Evolutionary conservation across 2,329 filamentous ascomycete genomes (phyloP), one percentile per base, ranked within the genome.

Genomic region (Penicillium sp.): DNA sequence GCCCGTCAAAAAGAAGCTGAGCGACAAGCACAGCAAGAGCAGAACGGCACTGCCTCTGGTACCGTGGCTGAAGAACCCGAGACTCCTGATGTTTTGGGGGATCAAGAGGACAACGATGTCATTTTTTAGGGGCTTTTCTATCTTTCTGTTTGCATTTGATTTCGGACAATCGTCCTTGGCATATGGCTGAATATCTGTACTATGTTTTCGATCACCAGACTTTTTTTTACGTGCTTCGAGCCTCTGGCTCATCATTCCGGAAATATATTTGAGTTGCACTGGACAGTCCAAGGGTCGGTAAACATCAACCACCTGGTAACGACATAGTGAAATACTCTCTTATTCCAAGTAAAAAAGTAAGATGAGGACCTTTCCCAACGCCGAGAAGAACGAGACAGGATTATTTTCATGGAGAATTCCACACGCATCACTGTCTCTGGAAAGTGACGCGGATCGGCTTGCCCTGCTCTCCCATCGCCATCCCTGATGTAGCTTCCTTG

Each of bases 391-490:
- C 35, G 36, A 43, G 35, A 47, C 29, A 38, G 30, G 32, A 28
- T 47, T 46, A 42, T 50, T 46, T 50, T 31, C 37, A 28, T 37
- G 45, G 32, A 17, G 41, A 36, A 35, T 29, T 42, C 18, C 30
- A 32, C 41, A 39, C 46, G 42, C 32, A 45, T 37, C 42, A 51
- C 71, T 94, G 85, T 58, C 89, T 77, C 70, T 96, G 92, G 74
- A 94, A 98, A 10, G 92, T 95, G 48, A 98, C 89, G 70, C 92
- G 93, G 64, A 98, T 86, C 6, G 79, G 73, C 68, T 87, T 85
- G 50, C 77, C 76, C 30, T 80, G 79, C 12, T 80, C 80, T 36
- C 82, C 84, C 52, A 98, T 70, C 15, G 78, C 72, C 79, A 92
- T 89, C 14, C 87, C 87, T 9, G 85, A 83, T 20, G 87, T 94